Percentiles rank a stretch among this genome's conserved stretches.
phyloP scores from a whole-genome alignment of 1,139 yeast species.

The Nakaseomyces bracarensis region DNA sequence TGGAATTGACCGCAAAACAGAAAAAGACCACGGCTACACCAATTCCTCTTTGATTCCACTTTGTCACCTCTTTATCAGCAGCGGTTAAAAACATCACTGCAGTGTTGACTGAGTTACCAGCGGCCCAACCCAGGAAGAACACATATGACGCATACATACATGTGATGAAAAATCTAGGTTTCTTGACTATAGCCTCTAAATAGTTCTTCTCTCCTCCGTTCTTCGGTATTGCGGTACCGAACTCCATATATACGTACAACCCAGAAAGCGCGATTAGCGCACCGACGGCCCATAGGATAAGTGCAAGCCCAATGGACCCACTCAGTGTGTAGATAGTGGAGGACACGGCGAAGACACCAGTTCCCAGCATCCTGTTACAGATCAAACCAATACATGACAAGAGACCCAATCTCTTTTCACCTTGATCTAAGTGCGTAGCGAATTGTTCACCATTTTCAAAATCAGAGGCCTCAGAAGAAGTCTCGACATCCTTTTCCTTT shows the following conservation, averaged over 20 bases:
- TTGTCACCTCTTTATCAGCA: slow-evolving; percentile 56
- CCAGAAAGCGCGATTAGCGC: slow-evolving; percentile 68
- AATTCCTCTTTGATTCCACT: slow-evolving; percentile 70
- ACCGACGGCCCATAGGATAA: slow-evolving; percentile 73
- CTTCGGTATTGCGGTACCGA: slow-evolving; percentile 75
- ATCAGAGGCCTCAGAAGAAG: slow-evolving; percentile 13
- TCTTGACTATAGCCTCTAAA: slow-evolving; percentile 59
- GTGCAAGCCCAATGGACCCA: slow-evolving; percentile 69
- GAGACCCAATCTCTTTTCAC: slow-evolving; percentile 51
- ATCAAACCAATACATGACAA: slow-evolving; percentile 59
- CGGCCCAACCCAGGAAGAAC: slow-evolving; percentile 77
- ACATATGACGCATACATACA: slow-evolving; percentile 72
- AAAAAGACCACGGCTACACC: slow-evolving; percentile 69
- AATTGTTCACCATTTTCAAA: slow-evolving; percentile 27
- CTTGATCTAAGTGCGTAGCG: slow-evolving; percentile 40
- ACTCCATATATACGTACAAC: slow-evolving; percentile 69
- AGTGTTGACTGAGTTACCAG: slow-evolving; percentile 42
- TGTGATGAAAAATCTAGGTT: slow-evolving; percentile 61
- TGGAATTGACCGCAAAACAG: slow-evolving; percentile 57
- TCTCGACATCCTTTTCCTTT: neutral
- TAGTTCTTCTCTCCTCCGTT: slow-evolving; percentile 88
- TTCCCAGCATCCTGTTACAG: slow-evolving; percentile 77
- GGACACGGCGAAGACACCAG: slow-evolving; percentile 81
- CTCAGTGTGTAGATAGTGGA: slow-evolving; percentile 55
- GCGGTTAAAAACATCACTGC: slow-evolving; percentile 46